Evolutionary conservation across 1,284 basidiomycete genomes (phyloP).

Genomic region (Ganoderma sinense): DNA sequence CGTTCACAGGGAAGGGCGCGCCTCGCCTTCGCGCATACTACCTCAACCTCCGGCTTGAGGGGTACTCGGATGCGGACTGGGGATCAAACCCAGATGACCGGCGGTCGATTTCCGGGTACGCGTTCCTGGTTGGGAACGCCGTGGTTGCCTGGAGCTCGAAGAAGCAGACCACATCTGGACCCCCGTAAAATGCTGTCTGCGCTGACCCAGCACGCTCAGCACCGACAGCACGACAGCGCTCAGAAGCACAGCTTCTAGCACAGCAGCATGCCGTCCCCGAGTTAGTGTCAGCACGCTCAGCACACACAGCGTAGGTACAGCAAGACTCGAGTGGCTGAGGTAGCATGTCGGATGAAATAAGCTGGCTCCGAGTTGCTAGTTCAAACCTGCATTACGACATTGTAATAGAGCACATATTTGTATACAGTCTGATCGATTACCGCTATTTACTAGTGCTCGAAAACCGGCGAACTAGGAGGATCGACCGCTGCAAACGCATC

Average conservation of each 20-base stretch:
- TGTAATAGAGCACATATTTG: background rate
- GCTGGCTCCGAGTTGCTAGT: too few relatives aligned
- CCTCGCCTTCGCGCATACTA: background rate
- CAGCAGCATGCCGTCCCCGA: background rate
- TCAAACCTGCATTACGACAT: background rate
- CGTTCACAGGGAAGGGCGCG: conserved; percentile 14
- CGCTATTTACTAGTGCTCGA: background rate
- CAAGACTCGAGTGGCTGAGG: too few relatives aligned
- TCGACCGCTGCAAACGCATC: background rate
- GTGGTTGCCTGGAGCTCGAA: conserved; percentile 23
- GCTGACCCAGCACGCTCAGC: background rate
- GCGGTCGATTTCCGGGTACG: conserved; percentile 22
- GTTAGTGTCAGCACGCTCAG: background rate
- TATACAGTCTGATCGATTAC: too few relatives aligned
- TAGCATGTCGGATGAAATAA: too few relatives aligned
- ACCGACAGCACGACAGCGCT: background rate
- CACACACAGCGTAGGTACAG: background rate
- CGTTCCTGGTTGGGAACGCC: conserved; percentile 13
- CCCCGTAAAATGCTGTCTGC: background rate
- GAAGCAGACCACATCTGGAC: conserved; percentile 20
- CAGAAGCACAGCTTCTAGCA: background rate
- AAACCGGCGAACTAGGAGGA: background rate
- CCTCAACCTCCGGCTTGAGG: conserved; percentile 7
- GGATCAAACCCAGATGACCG: background rate
- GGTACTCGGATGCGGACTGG: conserved; percentile 21